A percentile compares a stretch with the other conserved stretches of the same genome.
Conservation (phyloP, 2,329 filamentous ascomycete genomes). For the Alternaria sp. region DNA sequence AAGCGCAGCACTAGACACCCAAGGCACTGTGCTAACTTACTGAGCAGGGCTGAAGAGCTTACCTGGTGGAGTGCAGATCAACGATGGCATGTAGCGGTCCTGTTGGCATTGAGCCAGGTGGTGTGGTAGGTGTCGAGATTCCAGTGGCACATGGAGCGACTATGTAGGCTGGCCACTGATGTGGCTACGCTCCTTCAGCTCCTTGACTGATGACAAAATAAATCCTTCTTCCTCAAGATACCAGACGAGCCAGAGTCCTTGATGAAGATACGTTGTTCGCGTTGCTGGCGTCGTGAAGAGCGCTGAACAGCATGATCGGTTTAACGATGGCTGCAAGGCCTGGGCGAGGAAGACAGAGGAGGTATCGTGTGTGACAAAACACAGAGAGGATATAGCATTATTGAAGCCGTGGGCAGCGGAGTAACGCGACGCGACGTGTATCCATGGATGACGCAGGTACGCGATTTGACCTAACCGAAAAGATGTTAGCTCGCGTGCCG, state of each 20-base stretch:
- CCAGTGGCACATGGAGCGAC: neutral
- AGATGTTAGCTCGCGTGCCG: neutral
- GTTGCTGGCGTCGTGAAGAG: neutral
- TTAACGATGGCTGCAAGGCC: neutral
- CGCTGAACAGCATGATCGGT: neutral
- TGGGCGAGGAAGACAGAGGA: neutral
- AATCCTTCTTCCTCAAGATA: neutral
- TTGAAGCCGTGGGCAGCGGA: neutral
- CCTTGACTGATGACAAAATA: neutral
- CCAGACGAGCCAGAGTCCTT: neutral
- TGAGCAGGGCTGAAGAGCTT: conserved; percentile 24
- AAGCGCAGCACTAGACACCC: neutral
- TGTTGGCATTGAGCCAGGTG: neutral
- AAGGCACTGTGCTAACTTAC: neutral
- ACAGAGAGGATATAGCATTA: neutral
- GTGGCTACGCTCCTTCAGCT: neutral
- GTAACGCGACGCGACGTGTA: neutral
- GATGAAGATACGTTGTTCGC: neutral
- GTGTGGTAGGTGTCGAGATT: neutral
- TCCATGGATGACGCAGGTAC: neutral
- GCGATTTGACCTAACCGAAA: neutral
- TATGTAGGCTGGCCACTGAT: neutral
- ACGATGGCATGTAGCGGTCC: conserved; percentile 11
- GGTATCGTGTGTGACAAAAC: neutral
- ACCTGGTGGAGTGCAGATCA: conserved; percentile 29